phyloP scores from a whole-genome alignment of 306 rosid genomes.

The Dicorynia guianensis region DNA sequence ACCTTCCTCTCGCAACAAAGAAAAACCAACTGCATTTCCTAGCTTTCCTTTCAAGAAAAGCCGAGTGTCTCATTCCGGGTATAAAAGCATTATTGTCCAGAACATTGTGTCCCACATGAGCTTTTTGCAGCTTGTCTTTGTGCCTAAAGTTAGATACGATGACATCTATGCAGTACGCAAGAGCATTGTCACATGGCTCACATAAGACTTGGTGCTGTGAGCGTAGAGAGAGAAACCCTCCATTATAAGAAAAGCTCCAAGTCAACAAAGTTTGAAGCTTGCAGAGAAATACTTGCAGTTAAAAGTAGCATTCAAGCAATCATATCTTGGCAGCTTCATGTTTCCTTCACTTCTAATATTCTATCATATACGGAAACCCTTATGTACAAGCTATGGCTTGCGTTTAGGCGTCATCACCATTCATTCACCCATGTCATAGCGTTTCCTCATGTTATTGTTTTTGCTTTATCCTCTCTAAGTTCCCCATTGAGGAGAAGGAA shows the following conservation, averaged over 20 bases:
- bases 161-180: too few species aligned
- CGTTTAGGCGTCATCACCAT: conserved; percentile 32
- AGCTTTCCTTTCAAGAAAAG: too few species aligned
- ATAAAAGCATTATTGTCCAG: too few species aligned
- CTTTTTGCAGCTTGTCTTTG: too few species aligned
- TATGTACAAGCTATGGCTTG: conserved; percentile 48
- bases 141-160: too few species aligned
- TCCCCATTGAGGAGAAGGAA: conserved; percentile 50
- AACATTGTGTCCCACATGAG: too few species aligned
- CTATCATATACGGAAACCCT: conserved; percentile 33
- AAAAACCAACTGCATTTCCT: too few species aligned
- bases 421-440: conserved; percentile 39
- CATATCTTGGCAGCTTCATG: conserved; percentile 19
- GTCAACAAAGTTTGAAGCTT: neutral
- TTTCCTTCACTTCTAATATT: conserved; percentile 46
- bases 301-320: conserved; percentile 10
- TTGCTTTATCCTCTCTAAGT: conserved; percentile 62
- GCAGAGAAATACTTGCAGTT: neutral
- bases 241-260: neutral
- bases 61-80: too few species aligned
- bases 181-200: too few species aligned
- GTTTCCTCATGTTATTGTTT: conserved; percentile 50
- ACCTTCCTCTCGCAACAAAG: too few species aligned
- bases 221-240: neutral
- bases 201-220: too few species aligned